These are phyloP conservation scores for Mortierella claussenii DNA, from an alignment of 192 early-diverging fungal genomes.

Conservation along the genomic window DNA sequence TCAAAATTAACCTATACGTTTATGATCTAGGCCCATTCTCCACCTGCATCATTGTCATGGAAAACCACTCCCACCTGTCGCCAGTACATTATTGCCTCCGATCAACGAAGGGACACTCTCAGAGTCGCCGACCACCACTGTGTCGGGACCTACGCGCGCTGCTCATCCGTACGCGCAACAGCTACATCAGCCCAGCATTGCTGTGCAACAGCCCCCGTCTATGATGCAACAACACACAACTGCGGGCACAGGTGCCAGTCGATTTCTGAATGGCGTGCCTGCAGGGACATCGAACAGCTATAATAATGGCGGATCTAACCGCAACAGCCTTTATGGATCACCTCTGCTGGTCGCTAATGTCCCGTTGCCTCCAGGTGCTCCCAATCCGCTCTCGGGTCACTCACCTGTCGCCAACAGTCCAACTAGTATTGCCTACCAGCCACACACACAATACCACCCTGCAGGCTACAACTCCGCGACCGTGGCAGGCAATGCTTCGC, in stretches of 20 bases:
- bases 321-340: conserved; percentile 36
- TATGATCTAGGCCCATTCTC: conserved; percentile 35
- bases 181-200: background rate
- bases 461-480: conserved; percentile 1
- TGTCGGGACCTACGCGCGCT: background rate
- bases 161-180: conserved; percentile 1
- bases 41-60: conserved; percentile 43
- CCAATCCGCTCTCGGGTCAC: conserved; percentile 31
- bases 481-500: background rate
- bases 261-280: conserved; percentile 16
- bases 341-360: conserved; percentile 28
- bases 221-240: conserved; percentile 4
- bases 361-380: conserved; percentile 36
- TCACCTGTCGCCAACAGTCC: conserved; percentile 8
- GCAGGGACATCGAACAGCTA: background rate
- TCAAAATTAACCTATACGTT: no score
- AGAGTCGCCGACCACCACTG: background rate
- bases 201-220: background rate
- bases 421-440: conserved; percentile 6
- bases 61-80: conserved; percentile 18
- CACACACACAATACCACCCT: conserved; percentile 36
- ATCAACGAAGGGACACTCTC: background rate
- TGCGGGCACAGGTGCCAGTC: background rate
- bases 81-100: conserved; percentile 1
- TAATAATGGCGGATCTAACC: conserved; percentile 1